These are phyloP conservation scores for Mortierella sp. DNA, from an alignment of 371 early-diverging fungal genomes.

Conservation along the genomic window DNA sequence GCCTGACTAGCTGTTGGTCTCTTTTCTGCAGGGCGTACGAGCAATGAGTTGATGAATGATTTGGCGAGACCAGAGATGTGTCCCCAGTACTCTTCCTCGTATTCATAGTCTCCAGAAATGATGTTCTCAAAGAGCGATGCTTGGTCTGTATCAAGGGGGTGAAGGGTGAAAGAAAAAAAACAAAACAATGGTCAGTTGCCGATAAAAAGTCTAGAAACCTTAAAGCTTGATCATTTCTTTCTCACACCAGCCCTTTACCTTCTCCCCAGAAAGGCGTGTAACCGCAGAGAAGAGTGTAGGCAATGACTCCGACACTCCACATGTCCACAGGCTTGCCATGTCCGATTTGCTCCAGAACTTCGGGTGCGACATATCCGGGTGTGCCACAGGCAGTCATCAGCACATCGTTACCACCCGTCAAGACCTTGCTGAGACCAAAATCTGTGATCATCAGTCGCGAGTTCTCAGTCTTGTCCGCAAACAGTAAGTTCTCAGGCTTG, in stretches of 20 bases:
- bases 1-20: constrained; percentile 79
- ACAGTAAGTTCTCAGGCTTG: constrained; percentile 85
- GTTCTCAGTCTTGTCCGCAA: constrained; percentile 61
- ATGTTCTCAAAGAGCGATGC: constrained; percentile 68
- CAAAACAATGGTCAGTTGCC: background rate
- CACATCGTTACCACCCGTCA: constrained; percentile 72
- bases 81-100: constrained; percentile 84
- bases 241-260: constrained; percentile 33
- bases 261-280: constrained; percentile 88
- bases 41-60: constrained; percentile 78
- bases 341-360: constrained; percentile 77
- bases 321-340: constrained; percentile 82
- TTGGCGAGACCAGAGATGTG: constrained; percentile 69
- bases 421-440: constrained; percentile 83
- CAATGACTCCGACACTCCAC: constrained; percentile 92
- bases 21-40: constrained; percentile 68
- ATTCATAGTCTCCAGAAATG: constrained; percentile 73
- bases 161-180: background rate
- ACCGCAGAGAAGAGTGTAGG: constrained; percentile 87
- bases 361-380: constrained; percentile 90
- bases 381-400: constrained; percentile 87
- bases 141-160: constrained; percentile 52
- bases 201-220: background rate
- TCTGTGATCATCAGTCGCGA: constrained; percentile 77
- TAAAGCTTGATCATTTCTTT: background rate